Evolutionary conservation across 352 stramenopile species (phyloP).

Genomic region (Globisporangium echinulatum): DNA sequence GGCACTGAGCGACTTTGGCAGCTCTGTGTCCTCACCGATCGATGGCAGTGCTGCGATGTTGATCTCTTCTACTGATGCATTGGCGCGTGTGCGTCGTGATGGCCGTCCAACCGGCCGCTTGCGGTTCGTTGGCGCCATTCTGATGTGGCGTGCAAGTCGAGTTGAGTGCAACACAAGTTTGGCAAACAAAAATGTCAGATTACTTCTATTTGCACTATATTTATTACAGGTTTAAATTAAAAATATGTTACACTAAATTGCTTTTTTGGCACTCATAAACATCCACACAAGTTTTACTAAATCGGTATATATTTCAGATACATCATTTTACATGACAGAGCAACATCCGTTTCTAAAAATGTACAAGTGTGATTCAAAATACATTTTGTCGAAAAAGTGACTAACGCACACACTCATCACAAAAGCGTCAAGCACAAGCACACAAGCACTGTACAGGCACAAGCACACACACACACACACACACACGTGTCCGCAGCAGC

Average conservation of each 20-base stretch:
- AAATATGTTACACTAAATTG: no score
- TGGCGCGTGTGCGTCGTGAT: conserved; percentile 19
- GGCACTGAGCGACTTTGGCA: conserved; percentile 19
- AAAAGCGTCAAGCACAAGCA: neutral
- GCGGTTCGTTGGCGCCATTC: conserved; percentile 11
- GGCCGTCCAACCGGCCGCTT: conserved; percentile 16
- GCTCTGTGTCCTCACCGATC: conserved; percentile 59
- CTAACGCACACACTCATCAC: neutral
- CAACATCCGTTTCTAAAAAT: no score
- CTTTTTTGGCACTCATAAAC: no score
- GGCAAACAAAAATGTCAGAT: neutral
- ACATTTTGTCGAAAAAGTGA: no score
- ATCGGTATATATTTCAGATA: no score
- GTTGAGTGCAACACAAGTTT: neutral
- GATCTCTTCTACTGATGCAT: conserved; percentile 3
- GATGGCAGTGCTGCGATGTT: conserved; percentile 29
- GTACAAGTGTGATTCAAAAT: no score
- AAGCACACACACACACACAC: no score
- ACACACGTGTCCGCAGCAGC: no score
- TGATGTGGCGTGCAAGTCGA: neutral
- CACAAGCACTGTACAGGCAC: neutral
- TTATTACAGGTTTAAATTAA: neutral
- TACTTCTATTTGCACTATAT: conserved; percentile 4
- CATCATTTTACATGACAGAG: no score
- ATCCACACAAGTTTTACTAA: no score